Evolutionary conservation across 2,329 filamentous ascomycete species (phyloP), one percentile per base, ranked within the genome.

Genomic region (Venturia asperata): DNA sequence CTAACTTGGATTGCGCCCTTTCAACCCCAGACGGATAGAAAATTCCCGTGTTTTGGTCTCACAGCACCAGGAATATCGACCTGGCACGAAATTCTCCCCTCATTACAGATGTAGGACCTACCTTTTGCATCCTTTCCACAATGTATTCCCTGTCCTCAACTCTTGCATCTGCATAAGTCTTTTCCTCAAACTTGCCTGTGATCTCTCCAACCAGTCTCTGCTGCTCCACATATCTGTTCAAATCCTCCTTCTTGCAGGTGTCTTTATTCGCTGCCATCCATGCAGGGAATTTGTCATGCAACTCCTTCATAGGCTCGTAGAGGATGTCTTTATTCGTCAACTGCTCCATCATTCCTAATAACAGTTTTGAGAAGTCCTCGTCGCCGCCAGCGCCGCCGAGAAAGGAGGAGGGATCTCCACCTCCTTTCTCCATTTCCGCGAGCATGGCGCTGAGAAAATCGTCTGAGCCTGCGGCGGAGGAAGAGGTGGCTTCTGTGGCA

Each of bases 341-440:
- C 76, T 99, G 92, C 78, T 97, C 91, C 93, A 99, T 97, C 91
- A 97, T 96, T 64, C 90, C 90, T 83, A 96, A 86, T 67, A 99
- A 84, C 86, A 97, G 91, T 78, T 96, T 93, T 66, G 91, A 92
- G 71, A 97, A 90, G 70, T 96, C 92, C 71, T 94, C 92, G 65
- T 97, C 91, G 67, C 80, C 78, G 2, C 71, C 80, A 17, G 79
- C 81, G 42, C 79, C 81, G 1, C 80, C 83, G 27, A 58, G 52
- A 9, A 58, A 19, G 17, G 52, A 58, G 11, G 72, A 74, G 19
- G 63, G 52, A 37, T 84, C 87, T 66, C 81, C 72, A 30, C 82
- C 83, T 9, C 85, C 82, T 27, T 84, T 83, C 71, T 91, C 89
- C 79, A 97, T 87, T 68, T 94, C 90, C 76, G 94, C 94, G 72